A percentile compares a stretch with the other conserved stretches of the same genome.
Conservation (phyloP, 2,329 filamentous ascomycete species). For the Fusarium citri region DNA sequence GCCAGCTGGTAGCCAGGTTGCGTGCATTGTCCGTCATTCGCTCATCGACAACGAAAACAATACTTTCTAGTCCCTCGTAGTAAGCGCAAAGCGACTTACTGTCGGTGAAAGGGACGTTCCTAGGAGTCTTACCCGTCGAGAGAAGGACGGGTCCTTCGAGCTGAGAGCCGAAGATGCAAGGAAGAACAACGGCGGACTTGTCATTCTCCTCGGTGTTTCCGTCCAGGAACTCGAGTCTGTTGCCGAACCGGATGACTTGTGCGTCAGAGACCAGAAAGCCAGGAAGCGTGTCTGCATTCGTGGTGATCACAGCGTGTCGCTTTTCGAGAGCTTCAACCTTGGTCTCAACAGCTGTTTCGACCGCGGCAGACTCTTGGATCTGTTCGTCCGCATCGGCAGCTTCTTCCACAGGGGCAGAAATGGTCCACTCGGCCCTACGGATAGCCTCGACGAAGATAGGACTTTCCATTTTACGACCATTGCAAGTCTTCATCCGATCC, state of each 20-base stretch:
- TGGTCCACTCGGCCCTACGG: not conserved
- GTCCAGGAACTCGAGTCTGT: not conserved
- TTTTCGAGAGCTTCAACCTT: not conserved
- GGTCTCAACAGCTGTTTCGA: fast-evolving
- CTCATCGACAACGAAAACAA: not conserved
- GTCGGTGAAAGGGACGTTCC: not conserved
- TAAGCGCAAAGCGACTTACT: not conserved
- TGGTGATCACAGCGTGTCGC: not conserved
- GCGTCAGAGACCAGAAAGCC: not conserved
- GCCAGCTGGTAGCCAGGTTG: not conserved
- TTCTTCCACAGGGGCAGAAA: not conserved
- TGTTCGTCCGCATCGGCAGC: fast-evolving
- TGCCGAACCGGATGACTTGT: constrained; percentile 3
- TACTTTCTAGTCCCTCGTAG: not conserved
- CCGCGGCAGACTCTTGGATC: fast-evolving
- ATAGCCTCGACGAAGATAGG: constrained; percentile 22
- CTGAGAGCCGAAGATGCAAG: constrained; percentile 18
- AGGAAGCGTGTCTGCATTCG: not conserved
- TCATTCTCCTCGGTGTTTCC: not conserved
- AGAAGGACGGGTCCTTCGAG: constrained; percentile 5
- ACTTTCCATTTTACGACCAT: not conserved
- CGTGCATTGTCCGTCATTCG: constrained; percentile 23
- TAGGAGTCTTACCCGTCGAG: not conserved
- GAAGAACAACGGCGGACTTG: constrained; percentile 2
- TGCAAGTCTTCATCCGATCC: not conserved